Evolutionary conservation across 768 basidiomycete genomes (phyloP).

Genomic region (Neoboletus brunneissimus): DNA sequence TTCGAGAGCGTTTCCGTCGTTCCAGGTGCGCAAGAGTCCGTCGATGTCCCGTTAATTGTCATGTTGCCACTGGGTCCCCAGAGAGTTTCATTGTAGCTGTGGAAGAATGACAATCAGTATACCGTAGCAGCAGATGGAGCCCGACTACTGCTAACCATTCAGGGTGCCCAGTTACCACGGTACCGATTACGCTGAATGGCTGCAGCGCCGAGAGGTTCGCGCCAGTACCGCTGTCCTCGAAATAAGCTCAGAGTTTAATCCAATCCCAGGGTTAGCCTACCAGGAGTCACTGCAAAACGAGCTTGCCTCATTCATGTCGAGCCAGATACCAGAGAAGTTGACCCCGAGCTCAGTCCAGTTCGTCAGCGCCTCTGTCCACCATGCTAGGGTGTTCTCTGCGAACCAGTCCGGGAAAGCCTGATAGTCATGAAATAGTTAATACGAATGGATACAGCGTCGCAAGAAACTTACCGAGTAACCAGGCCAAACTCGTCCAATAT

Average conservation of each 20-base stretch:
- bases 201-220: conserved; percentile 55
- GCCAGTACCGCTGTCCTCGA: conserved; percentile 41
- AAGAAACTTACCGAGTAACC: conserved; percentile 55
- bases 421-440: not conserved
- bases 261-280: conserved; percentile 23
- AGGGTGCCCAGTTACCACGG: conserved; percentile 55
- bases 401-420: conserved; percentile 66
- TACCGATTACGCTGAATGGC: conserved; percentile 52
- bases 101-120: not conserved
- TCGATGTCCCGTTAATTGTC: conserved; percentile 63
- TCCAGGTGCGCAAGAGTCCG: conserved; percentile 38
- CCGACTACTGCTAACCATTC: conserved; percentile 49
- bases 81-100: conserved; percentile 57
- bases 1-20: conserved; percentile 26
- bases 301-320: conserved; percentile 68
- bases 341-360: conserved; percentile 55
- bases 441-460: not conserved
- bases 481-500: conserved; percentile 76
- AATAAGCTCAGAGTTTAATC: not conserved
- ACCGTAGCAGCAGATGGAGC: not conserved
- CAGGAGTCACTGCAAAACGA: conserved; percentile 65
- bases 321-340: conserved; percentile 66
- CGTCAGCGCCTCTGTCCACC: conserved; percentile 59
- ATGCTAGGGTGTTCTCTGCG: conserved; percentile 45
- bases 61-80: conserved; percentile 74